phyloP scores from a whole-genome alignment of 1,284 basidiomycete species.

The Mycena citricolor region DNA sequence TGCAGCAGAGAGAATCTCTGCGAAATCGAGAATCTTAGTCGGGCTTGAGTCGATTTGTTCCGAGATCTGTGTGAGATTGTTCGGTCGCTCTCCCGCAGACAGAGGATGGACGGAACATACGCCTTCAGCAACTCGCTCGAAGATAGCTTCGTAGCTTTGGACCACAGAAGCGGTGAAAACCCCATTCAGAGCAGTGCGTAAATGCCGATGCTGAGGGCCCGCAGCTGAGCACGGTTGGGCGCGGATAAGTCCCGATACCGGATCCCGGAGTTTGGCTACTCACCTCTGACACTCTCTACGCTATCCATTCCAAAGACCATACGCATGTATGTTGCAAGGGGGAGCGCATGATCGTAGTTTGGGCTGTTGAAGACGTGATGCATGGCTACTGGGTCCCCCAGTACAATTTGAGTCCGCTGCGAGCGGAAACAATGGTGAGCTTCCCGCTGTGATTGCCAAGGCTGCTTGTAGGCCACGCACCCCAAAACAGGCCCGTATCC shows the following conservation, averaged over 20 bases:
- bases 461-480: no score
- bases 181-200: conserved; percentile 8
- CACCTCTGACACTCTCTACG: no score
- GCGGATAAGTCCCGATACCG: no score
- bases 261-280: no score
- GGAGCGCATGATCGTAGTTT: background rate
- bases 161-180: conserved; percentile 14
- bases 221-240: no score
- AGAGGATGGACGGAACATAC: background rate
- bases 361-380: conserved; percentile 7
- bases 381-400: conserved; percentile 8
- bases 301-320: no score
- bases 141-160: conserved; percentile 7
- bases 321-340: no score
- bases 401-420: conserved; percentile 9
- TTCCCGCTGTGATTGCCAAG: no score
- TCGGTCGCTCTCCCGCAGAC: no score
- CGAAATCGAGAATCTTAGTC: no score
- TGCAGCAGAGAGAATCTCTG: no score
- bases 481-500: conserved; percentile 7
- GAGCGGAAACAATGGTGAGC: no score
- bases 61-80: conserved; percentile 2
- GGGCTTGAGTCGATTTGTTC: conserved; percentile 6
- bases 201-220: conserved; percentile 5
- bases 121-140: conserved; percentile 6